Evolutionary conservation across 805 yeast genomes (phyloP), one percentile per base, ranked within the genome.

Genomic region (Ogataea minuta): DNA sequence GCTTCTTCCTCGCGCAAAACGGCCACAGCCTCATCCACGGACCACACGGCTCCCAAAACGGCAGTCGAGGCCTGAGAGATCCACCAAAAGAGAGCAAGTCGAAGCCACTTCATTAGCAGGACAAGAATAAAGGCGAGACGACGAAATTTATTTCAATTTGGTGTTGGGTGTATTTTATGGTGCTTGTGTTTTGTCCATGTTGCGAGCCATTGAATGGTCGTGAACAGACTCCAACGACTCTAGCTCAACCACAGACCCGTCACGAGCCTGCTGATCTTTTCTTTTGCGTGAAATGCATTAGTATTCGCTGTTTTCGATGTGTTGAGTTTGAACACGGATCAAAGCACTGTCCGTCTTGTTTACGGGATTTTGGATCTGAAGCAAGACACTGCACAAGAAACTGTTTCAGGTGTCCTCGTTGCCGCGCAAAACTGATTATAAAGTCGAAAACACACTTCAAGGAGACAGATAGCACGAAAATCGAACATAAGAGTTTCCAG

Each of bases 341-440:
- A 25, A 54, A 55, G 23, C 62, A 43, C 31, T 64, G 68, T 43
- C 54, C 62, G 1, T 45, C 49, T 14, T 64, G 68, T 43, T 28
- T 39, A 28, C 33, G 42, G 2, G 10, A 28, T 4, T 39, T 41
- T 30, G 42, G 29, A 8, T 26, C 9, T 2, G 51, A 39, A 10
- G 36, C 28, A 4, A 38, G 30, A 2, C 31, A 35, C 23, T 67
- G 70, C 34, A 28, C 49, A 1, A 48, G 57, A 34, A 57, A 52
- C 35, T 67, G 71, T 31, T 66, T 61, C 42, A 41, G 23, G 4
- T 67, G 71, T 43, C 70, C 71, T 1, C 12, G 25, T 2, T 65
- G 70, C 35, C 27, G 27, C 6, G 30, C 38, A 3, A 41, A 45
- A 30, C 34, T 62, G 13, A 36, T 33, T 1, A 46, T 58, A 3